Evolutionary conservation across 805 yeast species (phyloP).

Genomic region (Monosporozyma aerobia): DNA sequence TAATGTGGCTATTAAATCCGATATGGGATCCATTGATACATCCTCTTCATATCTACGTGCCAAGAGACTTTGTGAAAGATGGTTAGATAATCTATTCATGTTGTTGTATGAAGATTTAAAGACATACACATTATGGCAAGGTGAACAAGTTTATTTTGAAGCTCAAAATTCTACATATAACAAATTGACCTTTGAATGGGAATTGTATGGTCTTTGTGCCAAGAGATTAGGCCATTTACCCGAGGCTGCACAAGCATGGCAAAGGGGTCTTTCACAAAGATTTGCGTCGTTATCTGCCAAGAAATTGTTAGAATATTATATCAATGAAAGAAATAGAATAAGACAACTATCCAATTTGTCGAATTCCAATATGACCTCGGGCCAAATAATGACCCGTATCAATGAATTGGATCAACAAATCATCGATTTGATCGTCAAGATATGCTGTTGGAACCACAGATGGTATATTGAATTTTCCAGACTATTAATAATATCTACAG

Average conservation of each 20-base stretch:
- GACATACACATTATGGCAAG: slow-evolving; percentile 87
- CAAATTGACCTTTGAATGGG: slow-evolving; percentile 85
- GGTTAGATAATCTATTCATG: slow-evolving; percentile 71
- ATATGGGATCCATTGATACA: slow-evolving; percentile 4
- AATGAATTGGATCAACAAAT: slow-evolving; percentile 42
- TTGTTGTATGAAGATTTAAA: slow-evolving; percentile 66
- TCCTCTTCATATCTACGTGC: slow-evolving; percentile 36
- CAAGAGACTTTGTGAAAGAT: slow-evolving; percentile 61
- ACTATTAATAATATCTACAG: slow-evolving; percentile 45
- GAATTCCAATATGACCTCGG: slow-evolving; percentile 20
- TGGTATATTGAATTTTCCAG: slow-evolving; percentile 94
- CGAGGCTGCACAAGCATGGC: slow-evolving; percentile 82
- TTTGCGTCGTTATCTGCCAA: slow-evolving; percentile 76
- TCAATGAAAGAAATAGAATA: slow-evolving; percentile 35
- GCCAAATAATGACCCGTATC: slow-evolving; percentile 28
- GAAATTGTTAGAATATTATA: slow-evolving; percentile 60
- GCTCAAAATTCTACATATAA: slow-evolving; percentile 75
- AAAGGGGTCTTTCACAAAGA: slow-evolving; percentile 57
- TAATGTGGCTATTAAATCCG: background rate
- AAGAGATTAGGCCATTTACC: slow-evolving; percentile 73
- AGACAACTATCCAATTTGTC: slow-evolving; percentile 14
- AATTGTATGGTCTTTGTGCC: slow-evolving; percentile 78
- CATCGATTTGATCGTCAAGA: slow-evolving; percentile 60
- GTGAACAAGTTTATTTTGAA: slow-evolving; percentile 80
- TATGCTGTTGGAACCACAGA: slow-evolving; percentile 95